Evolutionary conservation across 1,139 yeast species (phyloP).

Genomic region (Yamadazyma triangularis): DNA sequence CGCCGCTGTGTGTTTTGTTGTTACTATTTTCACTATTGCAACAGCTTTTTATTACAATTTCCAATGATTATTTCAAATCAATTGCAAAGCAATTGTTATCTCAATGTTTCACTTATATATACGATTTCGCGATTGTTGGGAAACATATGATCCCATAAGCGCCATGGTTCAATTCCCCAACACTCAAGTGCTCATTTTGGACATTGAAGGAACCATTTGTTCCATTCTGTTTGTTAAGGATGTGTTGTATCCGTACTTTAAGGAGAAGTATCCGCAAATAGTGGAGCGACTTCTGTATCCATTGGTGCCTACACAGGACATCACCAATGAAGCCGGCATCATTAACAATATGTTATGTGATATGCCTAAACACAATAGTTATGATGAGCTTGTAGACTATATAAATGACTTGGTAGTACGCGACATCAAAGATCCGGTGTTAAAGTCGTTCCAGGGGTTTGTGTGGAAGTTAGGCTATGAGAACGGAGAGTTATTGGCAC

Average conservation of each 20-base stretch:
- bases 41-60: too few species aligned
- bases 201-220: slow-evolving; percentile 91
- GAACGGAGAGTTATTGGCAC: slow-evolving; percentile 70
- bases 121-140: background rate
- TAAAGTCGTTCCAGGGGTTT: slow-evolving; percentile 78
- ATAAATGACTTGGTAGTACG: slow-evolving; percentile 40
- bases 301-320: slow-evolving; percentile 8
- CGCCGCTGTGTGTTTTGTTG: slow-evolving; percentile 3
- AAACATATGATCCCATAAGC: background rate
- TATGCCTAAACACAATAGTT: slow-evolving; percentile 28
- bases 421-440: slow-evolving; percentile 74
- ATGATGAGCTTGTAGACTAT: slow-evolving; percentile 34
- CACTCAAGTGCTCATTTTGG: slow-evolving; percentile 29
- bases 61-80: too few species aligned
- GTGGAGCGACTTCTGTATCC: slow-evolving; percentile 33
- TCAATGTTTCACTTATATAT: too few species aligned
- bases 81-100: too few species aligned
- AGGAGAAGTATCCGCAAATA: slow-evolving; percentile 23
- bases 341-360: slow-evolving; percentile 30
- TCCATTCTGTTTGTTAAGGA: slow-evolving; percentile 87
- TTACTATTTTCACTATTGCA: background rate
- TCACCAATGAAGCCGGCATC: slow-evolving; percentile 5
- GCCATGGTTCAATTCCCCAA: background rate
- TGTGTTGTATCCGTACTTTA: slow-evolving; percentile 51
- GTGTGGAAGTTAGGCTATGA: slow-evolving; percentile 82